Base-by-base conservation (phyloP, 805 yeast genomes). In the Metahyphopichia silvanorum region DNA sequence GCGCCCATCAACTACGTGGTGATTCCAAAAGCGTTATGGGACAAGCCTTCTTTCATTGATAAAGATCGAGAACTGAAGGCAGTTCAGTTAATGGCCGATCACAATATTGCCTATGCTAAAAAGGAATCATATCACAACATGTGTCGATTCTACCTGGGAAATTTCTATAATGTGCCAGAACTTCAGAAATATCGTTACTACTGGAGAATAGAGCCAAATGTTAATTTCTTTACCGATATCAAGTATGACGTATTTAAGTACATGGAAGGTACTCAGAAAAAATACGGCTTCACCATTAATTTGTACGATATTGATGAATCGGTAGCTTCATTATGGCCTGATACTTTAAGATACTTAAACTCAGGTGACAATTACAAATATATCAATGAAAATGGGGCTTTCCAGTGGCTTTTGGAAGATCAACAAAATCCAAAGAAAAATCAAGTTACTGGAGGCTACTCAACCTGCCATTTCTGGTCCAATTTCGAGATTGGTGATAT, bases 381-480 rank as follows among this genome's bases (percentile, higher is more conserved):
- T 37, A 60, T 70, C 5, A 64, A 75, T 43, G 43, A 40, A 18
- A 57, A 63, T 41, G 81, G 77, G 1, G 73, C 82, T 1, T 66
- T 66, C 41, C 69, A 74, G 35, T 77, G 76, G 68, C 50, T 76
- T 9, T 55, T 73, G 4, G 78, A 76, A 32, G 59, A 69, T 41
- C 53, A 64, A 42, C 81, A 75, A 49, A 63, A 70, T 40, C 82
- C 82, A 0, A 39, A 60, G 12, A 70, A 70, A 38, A 55, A 59
- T 4, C 25, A 44, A 27, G 39, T 38, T 3, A 61, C 82, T 1
- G 70, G 73, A 4, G 71, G 70, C 2, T 76, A 74, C 48, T 74
- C 79, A n/a, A 71, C 77, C 1, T 87, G 95, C 49, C 95, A 87
- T 57, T 86, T 87, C 58, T 87, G 95, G 95, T 77, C 89, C 16